phyloP scores from a whole-genome alignment of 257 asterid genomes.

The Anisodus acutangulus region DNA sequence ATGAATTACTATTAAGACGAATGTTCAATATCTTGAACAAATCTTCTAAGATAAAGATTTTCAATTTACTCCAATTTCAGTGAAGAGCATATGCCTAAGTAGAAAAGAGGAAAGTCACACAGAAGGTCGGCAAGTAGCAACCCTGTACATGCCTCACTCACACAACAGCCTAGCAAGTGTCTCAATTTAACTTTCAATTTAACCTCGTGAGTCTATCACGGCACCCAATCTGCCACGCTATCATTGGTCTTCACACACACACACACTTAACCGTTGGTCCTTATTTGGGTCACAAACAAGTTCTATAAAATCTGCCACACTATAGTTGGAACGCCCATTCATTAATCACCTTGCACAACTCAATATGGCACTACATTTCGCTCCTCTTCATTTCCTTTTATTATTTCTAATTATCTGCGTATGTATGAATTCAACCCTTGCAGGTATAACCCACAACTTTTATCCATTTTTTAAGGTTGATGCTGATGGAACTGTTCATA shows the following conservation, averaged over 20 bases:
- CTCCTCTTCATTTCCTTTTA: not conserved
- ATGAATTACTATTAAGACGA: not conserved
- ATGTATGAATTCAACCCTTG: not conserved
- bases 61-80: not conserved
- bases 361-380: not conserved
- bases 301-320: not conserved
- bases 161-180: not conserved
- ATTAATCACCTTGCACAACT: not conserved
- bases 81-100: not conserved
- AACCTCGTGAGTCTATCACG: not conserved
- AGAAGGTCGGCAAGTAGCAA: not conserved
- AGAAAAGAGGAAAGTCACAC: not conserved
- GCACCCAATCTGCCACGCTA: not conserved
- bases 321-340: not conserved
- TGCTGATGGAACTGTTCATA: conserved; percentile 55
- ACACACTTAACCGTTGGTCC: not conserved
- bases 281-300: not conserved
- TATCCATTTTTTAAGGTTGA: conserved; percentile 16
- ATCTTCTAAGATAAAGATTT: not conserved
- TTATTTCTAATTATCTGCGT: not conserved
- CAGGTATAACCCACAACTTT: not conserved
- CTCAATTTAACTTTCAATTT: not conserved
- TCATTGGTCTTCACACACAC: not conserved
- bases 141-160: not conserved
- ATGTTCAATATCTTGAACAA: not conserved